Evolutionary conservation across 495 filamentous ascomycete genomes (phyloP).

Genomic region (Penicillium manginii): DNA sequence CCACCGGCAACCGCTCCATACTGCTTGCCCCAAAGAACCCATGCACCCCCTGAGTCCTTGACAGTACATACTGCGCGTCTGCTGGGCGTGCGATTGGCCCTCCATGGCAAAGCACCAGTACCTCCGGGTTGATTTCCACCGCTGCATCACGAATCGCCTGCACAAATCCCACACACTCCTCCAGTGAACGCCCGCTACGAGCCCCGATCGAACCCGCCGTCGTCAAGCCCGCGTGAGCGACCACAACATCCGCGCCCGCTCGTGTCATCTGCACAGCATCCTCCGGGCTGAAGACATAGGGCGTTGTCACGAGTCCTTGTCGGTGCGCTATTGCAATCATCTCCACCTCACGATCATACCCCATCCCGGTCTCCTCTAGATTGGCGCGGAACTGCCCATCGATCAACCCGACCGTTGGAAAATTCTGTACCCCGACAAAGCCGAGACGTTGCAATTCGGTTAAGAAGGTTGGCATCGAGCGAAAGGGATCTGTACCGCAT

Average conservation of each 20-base stretch:
- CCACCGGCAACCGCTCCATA: slow-evolving; percentile 73
- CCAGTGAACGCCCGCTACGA: slow-evolving; percentile 59
- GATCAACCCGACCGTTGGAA: slow-evolving; percentile 72
- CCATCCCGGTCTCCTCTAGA: slow-evolving; percentile 74
- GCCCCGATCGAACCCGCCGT: slow-evolving; percentile 67
- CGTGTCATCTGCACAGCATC: slow-evolving; percentile 62
- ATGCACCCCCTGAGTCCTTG: slow-evolving; percentile 61
- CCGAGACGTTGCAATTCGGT: slow-evolving; percentile 59
- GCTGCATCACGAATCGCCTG: slow-evolving; percentile 67
- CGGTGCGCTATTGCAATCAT: slow-evolving; percentile 60
- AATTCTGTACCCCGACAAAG: slow-evolving; percentile 72
- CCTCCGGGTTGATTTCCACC: slow-evolving; percentile 52
- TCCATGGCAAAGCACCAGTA: slow-evolving; percentile 72
- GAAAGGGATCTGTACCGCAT: slow-evolving; percentile 69
- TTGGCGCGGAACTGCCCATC: slow-evolving; percentile 67
- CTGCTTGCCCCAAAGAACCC: slow-evolving; percentile 74
- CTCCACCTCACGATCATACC: slow-evolving; percentile 64
- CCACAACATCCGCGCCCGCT: slow-evolving; percentile 68
- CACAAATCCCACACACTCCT: slow-evolving; percentile 60
- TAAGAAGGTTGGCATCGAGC: slow-evolving; percentile 60
- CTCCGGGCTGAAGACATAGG: slow-evolving; percentile 67
- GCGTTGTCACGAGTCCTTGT: slow-evolving; percentile 65
- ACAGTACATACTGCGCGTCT: slow-evolving; percentile 66
- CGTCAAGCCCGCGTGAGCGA: slow-evolving; percentile 71
- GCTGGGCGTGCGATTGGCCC: slow-evolving; percentile 65